Percentiles rank a stretch among this genome's conserved stretches.
Evolutionary conservation across 164 flowering plant species (phyloP).

Genomic region (Annona squamosa): DNA sequence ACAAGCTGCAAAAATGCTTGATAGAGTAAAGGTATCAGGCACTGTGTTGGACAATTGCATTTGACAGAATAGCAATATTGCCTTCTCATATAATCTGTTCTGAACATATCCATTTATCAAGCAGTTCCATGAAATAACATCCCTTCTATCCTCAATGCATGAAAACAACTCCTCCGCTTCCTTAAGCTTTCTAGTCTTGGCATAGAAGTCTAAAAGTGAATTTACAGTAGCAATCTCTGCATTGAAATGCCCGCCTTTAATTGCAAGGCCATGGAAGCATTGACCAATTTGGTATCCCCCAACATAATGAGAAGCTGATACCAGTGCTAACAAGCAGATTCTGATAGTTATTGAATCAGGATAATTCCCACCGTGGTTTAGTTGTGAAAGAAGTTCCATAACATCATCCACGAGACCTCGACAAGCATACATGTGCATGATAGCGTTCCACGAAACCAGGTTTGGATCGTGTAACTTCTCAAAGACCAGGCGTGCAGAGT

Average conservation of each 20-base stretch:
- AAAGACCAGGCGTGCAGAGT: slow-evolving; percentile 4
- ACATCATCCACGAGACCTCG: slow-evolving; percentile 9
- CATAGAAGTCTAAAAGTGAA: slow-evolving; percentile 12
- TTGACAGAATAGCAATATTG: slow-evolving; percentile 7
- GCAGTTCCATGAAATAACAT: slow-evolving; percentile 18
- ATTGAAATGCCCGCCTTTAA: slow-evolving; percentile 11
- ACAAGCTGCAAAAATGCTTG: slow-evolving; percentile 13
- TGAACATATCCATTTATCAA: slow-evolving; percentile 11
- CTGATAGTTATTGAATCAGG: slow-evolving; percentile 18
- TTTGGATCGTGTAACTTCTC: slow-evolving; percentile 1
- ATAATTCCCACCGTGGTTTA: slow-evolving; percentile 8
- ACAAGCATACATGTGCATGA: slow-evolving; percentile 14
- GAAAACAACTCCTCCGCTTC: slow-evolving; percentile 10
- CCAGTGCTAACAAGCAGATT: slow-evolving; percentile 13
- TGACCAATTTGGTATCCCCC: slow-evolving; percentile 8
- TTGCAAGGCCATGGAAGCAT: slow-evolving; percentile 12
- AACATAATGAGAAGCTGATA: slow-evolving; percentile 1
- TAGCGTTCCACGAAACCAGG: slow-evolving; percentile 19
- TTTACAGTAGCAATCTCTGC: slow-evolving; percentile 12
- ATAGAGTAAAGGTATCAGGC: slow-evolving; percentile 15
- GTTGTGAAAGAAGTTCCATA: slow-evolving; percentile 4
- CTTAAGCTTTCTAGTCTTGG: slow-evolving; percentile 6
- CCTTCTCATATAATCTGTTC: slow-evolving; percentile 6
- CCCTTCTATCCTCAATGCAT: slow-evolving; percentile 3
- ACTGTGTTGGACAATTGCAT: slow-evolving; percentile 2